Evolutionary conservation across 495 filamentous ascomycete species (phyloP).

Genomic region (Articulospora tetracladia): DNA sequence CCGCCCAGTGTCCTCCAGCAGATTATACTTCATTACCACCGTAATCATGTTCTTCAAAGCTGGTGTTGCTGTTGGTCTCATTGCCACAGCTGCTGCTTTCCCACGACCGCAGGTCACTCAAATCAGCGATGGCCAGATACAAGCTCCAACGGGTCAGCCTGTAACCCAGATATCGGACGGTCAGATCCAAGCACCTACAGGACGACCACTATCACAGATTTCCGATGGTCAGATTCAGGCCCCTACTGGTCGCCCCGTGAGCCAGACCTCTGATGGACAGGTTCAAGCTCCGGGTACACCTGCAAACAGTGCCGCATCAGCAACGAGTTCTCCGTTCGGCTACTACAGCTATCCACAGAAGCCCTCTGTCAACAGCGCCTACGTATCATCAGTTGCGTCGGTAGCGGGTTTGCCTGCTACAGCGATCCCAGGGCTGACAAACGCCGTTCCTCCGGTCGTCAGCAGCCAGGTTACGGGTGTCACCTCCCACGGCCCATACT

Average conservation of each 20-base stretch:
- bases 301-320: background rate
- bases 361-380: conserved; percentile 12
- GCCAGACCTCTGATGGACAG: conserved; percentile 7
- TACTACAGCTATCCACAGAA: conserved; percentile 12
- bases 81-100: conserved; percentile 7
- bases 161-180: conserved; percentile 1
- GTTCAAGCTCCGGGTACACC: background rate
- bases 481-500: conserved; percentile 47
- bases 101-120: conserved; percentile 3
- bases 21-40: background rate
- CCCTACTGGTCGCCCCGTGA: background rate
- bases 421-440: conserved; percentile 20
- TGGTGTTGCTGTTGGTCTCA: conserved; percentile 11
- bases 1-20: background rate
- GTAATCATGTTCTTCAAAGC: conserved; percentile 15
- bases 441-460: conserved; percentile 21
- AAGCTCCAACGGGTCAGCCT: background rate
- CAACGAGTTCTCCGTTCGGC: conserved; percentile 1
- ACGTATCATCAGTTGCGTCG: conserved; percentile 12
- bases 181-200: conserved; percentile 4
- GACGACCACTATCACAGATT: too few relatives aligned
- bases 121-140: conserved; percentile 5
- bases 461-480: conserved; percentile 27
- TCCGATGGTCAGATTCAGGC: conserved; percentile 8
- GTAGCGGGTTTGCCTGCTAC: conserved; percentile 14